Base-by-base conservation (phyloP, 495 filamentous ascomycete genomes). In the Talaromyces stipitatus region DNA sequence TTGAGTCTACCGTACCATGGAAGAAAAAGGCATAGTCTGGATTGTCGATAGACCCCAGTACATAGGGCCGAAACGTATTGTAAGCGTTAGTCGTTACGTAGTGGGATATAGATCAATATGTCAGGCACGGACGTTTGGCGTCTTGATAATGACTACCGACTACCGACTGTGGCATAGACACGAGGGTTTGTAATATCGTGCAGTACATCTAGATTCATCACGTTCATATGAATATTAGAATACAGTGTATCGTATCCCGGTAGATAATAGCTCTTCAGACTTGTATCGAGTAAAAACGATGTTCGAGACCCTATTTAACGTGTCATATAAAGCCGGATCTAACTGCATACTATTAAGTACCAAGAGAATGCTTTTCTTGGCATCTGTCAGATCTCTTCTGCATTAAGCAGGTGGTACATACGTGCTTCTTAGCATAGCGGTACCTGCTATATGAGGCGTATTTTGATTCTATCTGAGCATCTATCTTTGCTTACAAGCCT, bases 11-110 rank as follows among this genome's bases (percentile, higher is more conserved):
- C 36, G 36, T 6, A 18, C n/a, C 11, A 41, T 9, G 36, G 36
- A 41, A 41, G 36, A 41, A 41, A 16, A 41, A 7, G 36, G 36
- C n/a, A 41, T 41, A 41, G 36, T 50, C 46, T 28, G 46, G 46
- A 38, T 38, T 46, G 41, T 14, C 23, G 23, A 46, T 14, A 46
- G 27, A 52, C 50, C 28, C 50, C 50, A 52, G 50, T 41, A 41
- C n/a, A 16, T 41, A 52, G 50, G 50, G 50, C 50, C 50, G 50
- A 52, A 52, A 52, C 20, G 50, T 52, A 52, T 52, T 52, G 50
- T 52, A 52, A 52, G 27, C 26, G 29, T 6, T 52, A 41, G 36
- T 41, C n/a, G 18, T 14, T 41, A 41, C 36, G 36, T 41, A 41
- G 36, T 41, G 36, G 36, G 36, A 16, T 16, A 14, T 41, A 41